Base-by-base conservation (phyloP, 1,139 yeast genomes). In the Saccharomyces hybrid region DNA sequence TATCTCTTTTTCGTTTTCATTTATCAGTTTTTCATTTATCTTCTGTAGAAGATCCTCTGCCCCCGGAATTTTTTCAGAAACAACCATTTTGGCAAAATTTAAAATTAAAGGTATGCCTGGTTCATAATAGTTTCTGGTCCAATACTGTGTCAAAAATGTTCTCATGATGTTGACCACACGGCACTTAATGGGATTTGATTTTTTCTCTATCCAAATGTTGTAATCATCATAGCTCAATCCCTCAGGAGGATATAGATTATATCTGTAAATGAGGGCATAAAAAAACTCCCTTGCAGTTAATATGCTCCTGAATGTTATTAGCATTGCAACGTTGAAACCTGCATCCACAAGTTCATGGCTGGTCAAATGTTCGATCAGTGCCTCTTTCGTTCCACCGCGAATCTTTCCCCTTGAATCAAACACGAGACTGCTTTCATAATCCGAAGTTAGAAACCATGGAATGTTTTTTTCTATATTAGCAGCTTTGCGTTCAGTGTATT, bases 381-480 rank as follows among this genome's bases (percentile, higher is more conserved):
- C 96, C 54, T 80, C 83, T 55, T 83, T 80, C 0, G 96, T 84
- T 4, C 98, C 98, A 49, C 97, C 98, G 66, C 86, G 86, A 52
- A 91, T 78, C 52, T 78, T 77, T 2, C 93, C 95, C 58, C 83
- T 83, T 46, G 82, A 74, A 62, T 90, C 96, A 62, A 83, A 83
- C 27, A 88, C 75, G 56, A 91, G 74, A 58, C 84, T 88, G 59
- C 76, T 81, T 59, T 88, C 95, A 54, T 83, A 84, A 61, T 88
- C 96, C 31, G 89, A 83, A 59, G 82, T 88, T 63, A 90, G 73
- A 66, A 78, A 89, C 96, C 96, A 90, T 1, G 95, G 95, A 1
- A 76, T 69, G 60, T 81, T 50, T 28, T 47, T 53, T 32, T 52
- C 38, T 24, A 50, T 52, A 38, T 42, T 47, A 14, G 47, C 42